Evolutionary conservation across 1,139 yeast genomes (phyloP), one percentile per base, ranked within the genome.

Genomic region (Geotrichum citri-aurantii): DNA sequence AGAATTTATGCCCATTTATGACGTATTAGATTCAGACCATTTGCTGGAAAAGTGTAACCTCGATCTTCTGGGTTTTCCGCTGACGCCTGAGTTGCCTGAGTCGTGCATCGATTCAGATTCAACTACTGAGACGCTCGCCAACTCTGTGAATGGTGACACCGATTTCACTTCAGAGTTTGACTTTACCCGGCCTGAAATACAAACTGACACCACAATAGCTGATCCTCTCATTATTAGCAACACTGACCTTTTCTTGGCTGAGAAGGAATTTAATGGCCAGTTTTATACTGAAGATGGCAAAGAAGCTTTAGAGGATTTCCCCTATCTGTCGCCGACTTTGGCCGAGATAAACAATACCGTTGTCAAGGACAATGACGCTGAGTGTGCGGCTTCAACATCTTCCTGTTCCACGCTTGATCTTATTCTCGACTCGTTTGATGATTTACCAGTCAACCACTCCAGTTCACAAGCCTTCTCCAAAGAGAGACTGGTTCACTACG

Each of bases 331-430:
- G 14, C 44, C 44, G 3, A 37, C 44, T 37, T 17, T 37, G 1
- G 19, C 44, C 2, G 44, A 37, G 21, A 37, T 37, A n/a, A 37
- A 37, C 21, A 37, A 17, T n/a, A 37, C 4, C 44, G 7, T 37
- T 37, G 7, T 37, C 19, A 37, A 37, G 10, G 44, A 37, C 44
- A 37, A 37, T 37, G 44, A 37, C 17, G 21, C 19, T 4, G 44
- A 37, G 5, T 37, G 44, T 37, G 44, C 54, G 14, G 12, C 48
- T 23, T 57, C 63, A 37, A 59, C 65, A 2, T 63, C 66, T n/a
- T 66, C 71, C 0, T 64, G 69, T 2, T 69, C 71, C 1, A 68
- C 71, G 2, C 59, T 69, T 21, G 71, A 68, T 44, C 65, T 63
- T 10, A 66, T 66, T n/a, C 57, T 68, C 5, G 71, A 68, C 54